A percentile compares a stretch with the other conserved stretches of the same genome.
phyloP scores from a whole-genome alignment of 345 rosid species.

The Salix caprea region DNA sequence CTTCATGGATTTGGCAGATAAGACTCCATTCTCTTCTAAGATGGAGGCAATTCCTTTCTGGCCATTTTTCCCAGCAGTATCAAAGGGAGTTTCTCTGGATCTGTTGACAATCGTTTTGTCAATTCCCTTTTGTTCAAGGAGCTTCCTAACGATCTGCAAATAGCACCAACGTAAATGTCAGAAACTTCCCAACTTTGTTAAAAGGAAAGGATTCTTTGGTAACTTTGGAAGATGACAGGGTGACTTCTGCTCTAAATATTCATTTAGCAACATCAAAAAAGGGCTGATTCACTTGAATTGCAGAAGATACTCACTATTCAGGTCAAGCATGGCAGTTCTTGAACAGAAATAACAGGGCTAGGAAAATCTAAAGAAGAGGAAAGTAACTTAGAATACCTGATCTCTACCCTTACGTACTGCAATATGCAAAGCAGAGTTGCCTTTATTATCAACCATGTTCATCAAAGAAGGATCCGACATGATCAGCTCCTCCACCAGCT shows the following conservation, averaged over 20 bases:
- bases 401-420: conserved; percentile 63
- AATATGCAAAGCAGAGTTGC: conserved; percentile 78
- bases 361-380: not conserved
- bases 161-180: conserved; percentile 4
- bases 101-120: conserved; percentile 53
- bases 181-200: not conserved
- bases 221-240: not conserved
- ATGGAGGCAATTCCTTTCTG: conserved; percentile 40
- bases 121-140: conserved; percentile 38
- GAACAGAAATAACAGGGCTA: not conserved
- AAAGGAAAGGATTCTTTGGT: not conserved
- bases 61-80: conserved; percentile 63
- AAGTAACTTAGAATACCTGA: conserved; percentile 43
- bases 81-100: conserved; percentile 69
- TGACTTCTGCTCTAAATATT: not conserved
- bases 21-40: conserved; percentile 50
- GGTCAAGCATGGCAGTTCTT: not conserved
- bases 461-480: conserved; percentile 41
- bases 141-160: conserved; percentile 56
- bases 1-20: conserved; percentile 53
- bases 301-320: not conserved
- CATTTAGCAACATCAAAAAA: not conserved
- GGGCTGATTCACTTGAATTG: not conserved
- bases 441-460: conserved; percentile 69
- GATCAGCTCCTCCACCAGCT: conserved; percentile 54